Percentiles rank a stretch among this genome's conserved stretches.
Evolutionary conservation across 306 rosid genomes (phyloP).

Genomic region (Dalbergia cochinchinensis): DNA sequence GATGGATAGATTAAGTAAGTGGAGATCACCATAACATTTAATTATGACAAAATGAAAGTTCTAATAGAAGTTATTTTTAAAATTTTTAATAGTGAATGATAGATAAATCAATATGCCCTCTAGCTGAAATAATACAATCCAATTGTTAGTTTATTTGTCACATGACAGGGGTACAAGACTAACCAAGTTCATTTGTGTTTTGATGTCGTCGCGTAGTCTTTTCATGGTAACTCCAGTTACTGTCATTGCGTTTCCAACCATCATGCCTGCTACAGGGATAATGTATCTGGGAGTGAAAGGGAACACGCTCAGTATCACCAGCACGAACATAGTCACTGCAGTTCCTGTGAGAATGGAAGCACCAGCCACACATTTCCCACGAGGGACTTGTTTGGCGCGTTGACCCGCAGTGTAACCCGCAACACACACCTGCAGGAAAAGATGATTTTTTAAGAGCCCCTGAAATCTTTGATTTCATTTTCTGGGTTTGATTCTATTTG

Average conservation of each 20-base stretch:
- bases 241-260: conserved; percentile 97
- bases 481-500: too few species aligned
- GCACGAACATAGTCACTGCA: conserved; percentile 75
- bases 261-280: conserved; percentile 93
- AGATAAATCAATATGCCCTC: too few species aligned
- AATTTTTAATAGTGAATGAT: too few species aligned
- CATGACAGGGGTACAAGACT: too few species aligned
- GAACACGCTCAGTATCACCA: conserved; percentile 71
- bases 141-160: too few species aligned
- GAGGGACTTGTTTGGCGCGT: conserved; percentile 89
- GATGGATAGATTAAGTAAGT: too few species aligned
- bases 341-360: conserved; percentile 88
- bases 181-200: conserved; percentile 74
- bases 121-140: too few species aligned
- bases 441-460: too few species aligned
- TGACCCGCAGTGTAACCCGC: conserved; percentile 97
- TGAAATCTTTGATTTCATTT: too few species aligned
- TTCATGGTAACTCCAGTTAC: conserved; percentile 98
- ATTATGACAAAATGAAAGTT: too few species aligned
- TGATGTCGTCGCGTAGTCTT: conserved; percentile 85
- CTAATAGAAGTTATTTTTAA: too few species aligned
- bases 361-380: conserved; percentile 82
- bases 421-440: conserved; percentile 62
- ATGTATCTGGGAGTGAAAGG: conserved; percentile 96
- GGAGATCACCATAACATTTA: too few species aligned